Evolutionary conservation across 805 yeast species (phyloP), one percentile per base, ranked within the genome.

Genomic region (Metschnikowia lunata): DNA sequence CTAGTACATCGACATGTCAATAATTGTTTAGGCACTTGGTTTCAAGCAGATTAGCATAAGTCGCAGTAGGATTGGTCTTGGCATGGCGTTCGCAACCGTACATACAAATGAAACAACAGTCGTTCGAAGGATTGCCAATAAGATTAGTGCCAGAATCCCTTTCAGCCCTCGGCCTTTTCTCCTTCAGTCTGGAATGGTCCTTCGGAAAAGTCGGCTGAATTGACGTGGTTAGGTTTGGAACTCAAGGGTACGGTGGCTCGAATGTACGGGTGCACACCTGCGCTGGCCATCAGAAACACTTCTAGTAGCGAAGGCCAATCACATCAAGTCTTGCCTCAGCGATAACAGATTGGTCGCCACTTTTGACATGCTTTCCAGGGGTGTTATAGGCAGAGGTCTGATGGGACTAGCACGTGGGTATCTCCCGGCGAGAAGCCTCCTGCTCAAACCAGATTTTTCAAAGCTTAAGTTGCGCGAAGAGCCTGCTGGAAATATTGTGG

Each of bases 401-500:
- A n/a, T 49, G 34, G 48, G 50, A 15, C 14, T 44, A 28, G 45
- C 37, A 23, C 41, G 42, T 23, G 41, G 31, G n/a, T 14, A 28
- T n/a, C 36, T 9, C 2, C 42, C 49, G 1, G 26, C 35, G 14
- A 38, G 62, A 34, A 14, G 39, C 10, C 48, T 60, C 28, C 56
- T 58, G 45, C 52, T 60, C 40, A 67, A 61, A 42, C 76, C 76
- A 64, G 75, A 63, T 68, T 78, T 64, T 54, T 79, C 67, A 36
- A 67, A 62, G 44, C 64, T 59, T 40, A 81, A 80, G 52, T 71
- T 76, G 37, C 78, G 80, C 47, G 83, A 83, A 46, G 95, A 87
- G 67, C 91, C 95, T 30, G 87, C 97, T 36, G 98, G 97, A 32
- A 75, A 85, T 62, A 83, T 91, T 45, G 83, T 83, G 37, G 98